These are phyloP conservation scores for Fragilaria crotonensis DNA, from an alignment of 108 stramenopile genomes.

Conservation along the genomic window DNA sequence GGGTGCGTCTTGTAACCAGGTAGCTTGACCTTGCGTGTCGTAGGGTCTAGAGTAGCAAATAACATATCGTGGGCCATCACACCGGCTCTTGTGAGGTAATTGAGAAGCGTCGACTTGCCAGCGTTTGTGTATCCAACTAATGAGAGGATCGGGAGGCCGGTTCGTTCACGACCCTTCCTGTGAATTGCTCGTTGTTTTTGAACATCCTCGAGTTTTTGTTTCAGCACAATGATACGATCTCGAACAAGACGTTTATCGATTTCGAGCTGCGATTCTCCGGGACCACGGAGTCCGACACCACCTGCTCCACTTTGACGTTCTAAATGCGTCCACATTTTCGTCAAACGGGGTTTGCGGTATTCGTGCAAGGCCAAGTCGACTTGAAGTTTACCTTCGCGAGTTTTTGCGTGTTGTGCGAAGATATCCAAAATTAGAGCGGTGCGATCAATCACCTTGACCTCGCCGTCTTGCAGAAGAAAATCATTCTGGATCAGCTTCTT, in stretches of 20 bases:
- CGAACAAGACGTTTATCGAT: constrained; percentile 89
- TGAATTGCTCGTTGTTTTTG: constrained; percentile 86
- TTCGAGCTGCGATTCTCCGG: constrained; percentile 92
- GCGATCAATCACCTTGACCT: constrained; percentile 91
- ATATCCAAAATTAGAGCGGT: constrained; percentile 95
- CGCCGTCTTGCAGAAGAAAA: constrained; percentile 48
- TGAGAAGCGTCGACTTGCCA: constrained; percentile 90
- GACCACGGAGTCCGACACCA: constrained; percentile 89
- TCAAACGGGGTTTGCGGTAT: constrained; percentile 90
- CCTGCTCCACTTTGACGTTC: constrained; percentile 91
- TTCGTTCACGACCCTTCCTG: constrained; percentile 51
- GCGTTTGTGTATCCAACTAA: constrained; percentile 97
- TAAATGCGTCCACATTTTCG: constrained; percentile 94
- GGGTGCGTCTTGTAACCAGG: constrained; percentile 91
- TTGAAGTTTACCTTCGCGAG: constrained; percentile 91
- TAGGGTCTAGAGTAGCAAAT: constrained; percentile 96
- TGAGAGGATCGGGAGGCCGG: constrained; percentile 80
- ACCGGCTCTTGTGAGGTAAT: constrained; percentile 86
- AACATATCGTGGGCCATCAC: constrained; percentile 93
- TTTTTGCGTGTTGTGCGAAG: constrained; percentile 93
- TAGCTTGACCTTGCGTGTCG: constrained; percentile 90
- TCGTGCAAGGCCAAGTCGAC: constrained; percentile 90
- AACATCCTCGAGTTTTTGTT: constrained; percentile 84
- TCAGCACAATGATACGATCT: constrained; percentile 86
- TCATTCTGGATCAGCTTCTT: constrained; percentile 69